Base-by-base conservation (phyloP, 1,284 basidiomycete genomes). In the Trichosporon sp. region DNA sequence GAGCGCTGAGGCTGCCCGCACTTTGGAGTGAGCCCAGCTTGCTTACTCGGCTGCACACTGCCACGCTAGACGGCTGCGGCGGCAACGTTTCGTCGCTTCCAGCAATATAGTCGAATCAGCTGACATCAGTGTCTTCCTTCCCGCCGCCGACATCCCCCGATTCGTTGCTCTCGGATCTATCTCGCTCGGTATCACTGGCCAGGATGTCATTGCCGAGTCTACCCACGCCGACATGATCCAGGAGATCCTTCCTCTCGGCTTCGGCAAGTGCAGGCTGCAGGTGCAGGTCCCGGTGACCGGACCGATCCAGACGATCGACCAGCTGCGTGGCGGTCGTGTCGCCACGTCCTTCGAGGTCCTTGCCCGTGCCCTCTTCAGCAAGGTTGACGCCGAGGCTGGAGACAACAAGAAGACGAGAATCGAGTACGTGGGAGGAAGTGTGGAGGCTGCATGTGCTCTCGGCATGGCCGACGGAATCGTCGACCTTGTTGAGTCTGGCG, bases 81-180 rank as follows among this genome's bases (percentile, higher is more conserved):
- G 19, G 9, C 40, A 44, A 44, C 40, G 19, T 44, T 6, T 44
- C 40, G 40, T 2, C 19, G 10, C 11, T 40, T 19, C 37, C 37
- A 25, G 29, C 16, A 16, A 27, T 7, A n/a, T 5, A 27, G 27
- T 37, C n/a, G 19, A 6, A 37, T 19, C 56, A 33, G 14, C 60
- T 63, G n/a, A 64, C 56, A 7, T 14, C 77, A 95, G 94, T 21
- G 91, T 99, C 32, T 99, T 99, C 81, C 88, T 99, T 19, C 95
- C 96, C 23, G 96, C 96, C 1, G 86, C 91, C 8, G 96, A 99
- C 76, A 99, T 99, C 69, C 95, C 95, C 11, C 95, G 94, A 34
- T 99, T 98, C 81, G 96, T 99, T 36, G 96, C 93, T 31, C 93
- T 97, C 79, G 95, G 95, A 62, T 92, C 96, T 74, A 91, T 99